Evolutionary conservation across 2,329 filamentous ascomycete species (phyloP).

Genomic region (Arthrobotrys musiformis): DNA sequence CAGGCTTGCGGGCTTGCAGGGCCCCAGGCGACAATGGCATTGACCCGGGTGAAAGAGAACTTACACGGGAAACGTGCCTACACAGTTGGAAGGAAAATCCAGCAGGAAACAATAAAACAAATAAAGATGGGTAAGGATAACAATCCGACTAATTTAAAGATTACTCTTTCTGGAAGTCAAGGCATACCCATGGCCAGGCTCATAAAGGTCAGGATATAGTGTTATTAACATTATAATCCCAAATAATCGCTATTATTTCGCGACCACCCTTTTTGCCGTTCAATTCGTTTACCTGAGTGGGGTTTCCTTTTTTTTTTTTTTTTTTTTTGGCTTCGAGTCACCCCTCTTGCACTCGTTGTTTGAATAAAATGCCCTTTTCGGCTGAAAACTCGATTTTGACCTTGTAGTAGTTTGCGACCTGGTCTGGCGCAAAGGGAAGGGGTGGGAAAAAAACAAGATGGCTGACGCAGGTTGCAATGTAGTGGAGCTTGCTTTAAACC

Average conservation of each 20-base stretch:
- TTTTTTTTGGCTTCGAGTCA: constrained; percentile 9
- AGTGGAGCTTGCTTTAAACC: constrained; percentile 37
- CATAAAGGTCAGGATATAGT: constrained; percentile 41
- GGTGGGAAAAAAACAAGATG: neutral
- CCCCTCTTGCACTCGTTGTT: constrained; percentile 43
- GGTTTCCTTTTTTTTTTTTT: constrained; percentile 32
- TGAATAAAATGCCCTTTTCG: constrained; percentile 47
- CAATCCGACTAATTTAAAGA: constrained; percentile 55
- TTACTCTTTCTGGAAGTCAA: constrained; percentile 53
- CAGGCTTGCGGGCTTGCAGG: constrained; percentile 10
- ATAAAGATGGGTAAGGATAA: constrained; percentile 50
- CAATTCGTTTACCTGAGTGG: constrained; percentile 47
- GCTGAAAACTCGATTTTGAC: constrained; percentile 39
- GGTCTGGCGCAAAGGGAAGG: neutral
- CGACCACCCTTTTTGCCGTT: constrained; percentile 48
- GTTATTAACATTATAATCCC: constrained; percentile 51
- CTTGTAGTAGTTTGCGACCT: constrained; percentile 14
- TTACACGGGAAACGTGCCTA: constrained; percentile 31
- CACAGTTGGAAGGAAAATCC: constrained; percentile 24
- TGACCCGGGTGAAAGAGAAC: constrained; percentile 40
- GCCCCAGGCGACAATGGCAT: constrained; percentile 42
- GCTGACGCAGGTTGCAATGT: constrained; percentile 11
- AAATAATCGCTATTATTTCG: constrained; percentile 53
- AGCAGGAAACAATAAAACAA: constrained; percentile 37
- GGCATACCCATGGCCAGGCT: constrained; percentile 45